Evolutionary conservation across 2,329 filamentous ascomycete genomes (phyloP).

Genomic region (Neocucurbitaria cava): DNA sequence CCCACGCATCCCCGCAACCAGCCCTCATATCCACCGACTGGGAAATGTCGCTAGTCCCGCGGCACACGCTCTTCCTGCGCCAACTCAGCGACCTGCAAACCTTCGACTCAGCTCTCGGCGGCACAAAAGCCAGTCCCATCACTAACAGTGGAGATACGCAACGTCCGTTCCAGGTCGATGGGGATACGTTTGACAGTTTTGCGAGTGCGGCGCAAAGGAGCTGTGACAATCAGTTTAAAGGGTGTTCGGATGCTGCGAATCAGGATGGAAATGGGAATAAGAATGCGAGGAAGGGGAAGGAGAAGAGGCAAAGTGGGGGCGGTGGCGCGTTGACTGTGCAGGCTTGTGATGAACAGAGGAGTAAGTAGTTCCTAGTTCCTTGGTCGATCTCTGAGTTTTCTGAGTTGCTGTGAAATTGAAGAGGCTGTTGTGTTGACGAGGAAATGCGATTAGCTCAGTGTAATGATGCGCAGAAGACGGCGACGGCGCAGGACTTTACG

Average conservation of each 20-base stretch:
- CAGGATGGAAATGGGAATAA: conserved; percentile 21
- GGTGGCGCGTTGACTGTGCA: conserved; percentile 27
- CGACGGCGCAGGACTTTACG: conserved; percentile 36
- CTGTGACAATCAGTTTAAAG: conserved; percentile 69
- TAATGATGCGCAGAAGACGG: conserved; percentile 33
- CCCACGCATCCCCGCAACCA: conserved; percentile 31
- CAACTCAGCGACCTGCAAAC: conserved; percentile 43
- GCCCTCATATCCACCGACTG: conserved; percentile 25
- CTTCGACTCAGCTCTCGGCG: conserved; percentile 58
- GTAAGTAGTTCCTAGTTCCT: conserved; percentile 20
- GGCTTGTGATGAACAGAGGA: conserved; percentile 31
- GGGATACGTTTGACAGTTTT: conserved; percentile 60
- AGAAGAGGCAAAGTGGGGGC: conserved; percentile 13
- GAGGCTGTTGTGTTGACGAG: neutral
- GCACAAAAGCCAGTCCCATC: conserved; percentile 59
- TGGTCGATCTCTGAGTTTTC: neutral
- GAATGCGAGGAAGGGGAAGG: neutral
- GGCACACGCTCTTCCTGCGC: conserved; percentile 43
- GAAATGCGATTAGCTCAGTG: conserved; percentile 29
- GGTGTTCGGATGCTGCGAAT: conserved; percentile 57
- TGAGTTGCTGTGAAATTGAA: neutral
- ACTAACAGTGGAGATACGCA: conserved; percentile 59
- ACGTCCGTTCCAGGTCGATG: conserved; percentile 44
- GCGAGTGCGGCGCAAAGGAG: conserved; percentile 64
- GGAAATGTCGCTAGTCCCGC: conserved; percentile 38